phyloP scores from a whole-genome alignment of 1,139 yeast species.

The Magnusiomyces starmeri region DNA sequence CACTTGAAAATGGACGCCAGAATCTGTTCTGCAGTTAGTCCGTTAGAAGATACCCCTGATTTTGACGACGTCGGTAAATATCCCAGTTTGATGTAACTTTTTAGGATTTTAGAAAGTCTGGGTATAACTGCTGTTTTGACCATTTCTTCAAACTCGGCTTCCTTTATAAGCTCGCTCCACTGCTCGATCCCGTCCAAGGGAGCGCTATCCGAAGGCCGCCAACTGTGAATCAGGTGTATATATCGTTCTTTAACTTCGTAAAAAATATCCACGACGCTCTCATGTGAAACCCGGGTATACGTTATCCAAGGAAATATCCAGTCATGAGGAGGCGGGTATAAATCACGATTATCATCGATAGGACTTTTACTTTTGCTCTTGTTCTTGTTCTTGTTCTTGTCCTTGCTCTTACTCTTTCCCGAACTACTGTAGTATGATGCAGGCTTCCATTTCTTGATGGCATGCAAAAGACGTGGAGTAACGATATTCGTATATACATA shows the following conservation, averaged over 20 bases:
- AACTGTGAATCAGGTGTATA: constrained; percentile 27
- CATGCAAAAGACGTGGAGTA: constrained; percentile 35
- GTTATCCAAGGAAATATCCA: constrained; percentile 45
- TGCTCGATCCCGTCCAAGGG: constrained; percentile 31
- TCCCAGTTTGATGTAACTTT: constrained; percentile 25
- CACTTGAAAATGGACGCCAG: constrained; percentile 26
- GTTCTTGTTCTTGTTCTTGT: no score
- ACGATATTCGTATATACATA: constrained; percentile 30
- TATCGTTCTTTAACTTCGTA: constrained; percentile 32
- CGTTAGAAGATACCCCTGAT: constrained; percentile 17
- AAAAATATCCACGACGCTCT: constrained; percentile 24
- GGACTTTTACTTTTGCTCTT: no score
- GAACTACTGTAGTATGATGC: constrained; percentile 7
- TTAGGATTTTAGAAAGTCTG: constrained; percentile 28
- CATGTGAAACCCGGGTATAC: constrained; percentile 23
- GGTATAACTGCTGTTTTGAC: constrained; percentile 32
- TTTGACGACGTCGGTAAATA: constrained; percentile 35
- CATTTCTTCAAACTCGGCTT: constrained; percentile 25
- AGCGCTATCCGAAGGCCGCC: constrained; percentile 32
- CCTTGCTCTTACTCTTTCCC: constrained; percentile 4
- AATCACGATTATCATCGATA: no score
- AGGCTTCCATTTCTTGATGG: constrained; percentile 37
- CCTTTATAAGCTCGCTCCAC: constrained; percentile 38
- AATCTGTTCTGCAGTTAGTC: no score
- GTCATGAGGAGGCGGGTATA: constrained; percentile 27